These are phyloP conservation scores for Blepharisma undulans DNA, from an alignment of 169 alveolate genomes.

Conservation along the genomic window DNA sequence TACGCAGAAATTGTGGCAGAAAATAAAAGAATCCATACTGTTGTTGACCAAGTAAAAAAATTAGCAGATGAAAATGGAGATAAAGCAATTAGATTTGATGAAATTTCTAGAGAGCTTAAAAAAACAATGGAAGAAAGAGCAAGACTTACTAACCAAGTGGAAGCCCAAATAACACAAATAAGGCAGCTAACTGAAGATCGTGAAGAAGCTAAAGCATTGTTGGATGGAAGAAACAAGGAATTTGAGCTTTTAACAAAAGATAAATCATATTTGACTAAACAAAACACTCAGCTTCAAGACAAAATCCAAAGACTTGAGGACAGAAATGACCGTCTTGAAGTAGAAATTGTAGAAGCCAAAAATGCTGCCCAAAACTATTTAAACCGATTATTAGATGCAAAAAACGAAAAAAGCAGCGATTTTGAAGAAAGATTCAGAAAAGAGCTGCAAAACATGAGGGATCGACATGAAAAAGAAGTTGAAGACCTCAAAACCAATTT, in stretches of 20 bases:
- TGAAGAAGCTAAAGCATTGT: conserved; percentile 51
- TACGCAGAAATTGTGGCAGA: conserved; percentile 44
- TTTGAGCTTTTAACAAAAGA: conserved; percentile 70
- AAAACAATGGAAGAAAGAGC: conserved; percentile 55
- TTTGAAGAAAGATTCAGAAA: conserved; percentile 57
- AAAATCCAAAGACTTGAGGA: conserved; percentile 74
- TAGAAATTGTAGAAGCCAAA: conserved; percentile 66
- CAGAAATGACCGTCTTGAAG: conserved; percentile 69
- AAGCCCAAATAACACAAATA: conserved; percentile 46
- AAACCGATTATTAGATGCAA: conserved; percentile 60
- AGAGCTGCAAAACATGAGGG: conserved; percentile 70
- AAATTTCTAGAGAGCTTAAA: conserved; percentile 55
- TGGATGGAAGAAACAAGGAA: conserved; percentile 67
- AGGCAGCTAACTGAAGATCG: conserved; percentile 38
- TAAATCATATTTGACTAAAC: conserved; percentile 70
- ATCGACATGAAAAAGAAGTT: conserved; percentile 66
- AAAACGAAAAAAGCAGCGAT: conserved; percentile 52
- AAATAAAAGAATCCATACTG: conserved; percentile 41
- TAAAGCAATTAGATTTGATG: conserved; percentile 55
- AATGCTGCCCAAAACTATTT: conserved; percentile 69
- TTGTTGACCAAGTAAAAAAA: conserved; percentile 3
- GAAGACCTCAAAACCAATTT: conserved; percentile 58
- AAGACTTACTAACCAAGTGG: conserved; percentile 52
- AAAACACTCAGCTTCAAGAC: conserved; percentile 62
- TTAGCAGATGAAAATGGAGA: not conserved